Evolutionary conservation across 805 yeast genomes (phyloP), one percentile per base, ranked within the genome.

Genomic region (Sporopachydermia lactativora): DNA sequence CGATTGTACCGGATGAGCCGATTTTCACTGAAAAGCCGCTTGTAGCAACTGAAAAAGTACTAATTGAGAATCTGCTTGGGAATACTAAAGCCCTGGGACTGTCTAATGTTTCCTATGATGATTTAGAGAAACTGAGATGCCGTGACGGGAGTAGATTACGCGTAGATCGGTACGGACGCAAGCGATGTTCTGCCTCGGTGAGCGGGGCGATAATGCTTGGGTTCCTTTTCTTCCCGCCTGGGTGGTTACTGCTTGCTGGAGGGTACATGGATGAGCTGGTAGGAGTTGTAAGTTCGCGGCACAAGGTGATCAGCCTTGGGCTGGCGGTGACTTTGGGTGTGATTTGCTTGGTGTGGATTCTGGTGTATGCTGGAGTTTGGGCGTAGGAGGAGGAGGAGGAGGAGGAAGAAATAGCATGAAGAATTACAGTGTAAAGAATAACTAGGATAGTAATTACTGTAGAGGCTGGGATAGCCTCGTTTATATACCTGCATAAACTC

Each of bases 341-440:
- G 5, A 8, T 48, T 2, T 58, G 51, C 43, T 35, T 48, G 5
- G 15, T 53, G 4, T 46, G 52, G 2, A 49, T 62, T 3, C 43
- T 64, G 15, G 73, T 66, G 0, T 61, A 68, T 47, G 55, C 68
- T 19, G 67, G 67, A 14, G 59, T 68, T 24, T 75, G 74, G 31
- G 31, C 31, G 13, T 24, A 24, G n/a, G n/a, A n/a, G n/a, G n/a
- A n/a, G n/a, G n/a, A n/a, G n/a, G n/a, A n/a, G n/a, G n/a, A n/a
- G n/a, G n/a, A n/a, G n/a, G n/a, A n/a, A n/a, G n/a, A n/a, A n/a
- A n/a, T n/a, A n/a, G n/a, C n/a, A n/a, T n/a, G n/a, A n/a, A n/a
- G n/a, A n/a, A n/a, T n/a, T n/a, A n/a, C n/a, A n/a, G n/a, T n/a
- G n/a, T n/a, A n/a, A n/a, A n/a, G n/a, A n/a, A n/a, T n/a, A n/a